These are phyloP conservation scores for Ilex aquifolium DNA, from an alignment of 257 asterid species.

Conservation along the genomic window DNA sequence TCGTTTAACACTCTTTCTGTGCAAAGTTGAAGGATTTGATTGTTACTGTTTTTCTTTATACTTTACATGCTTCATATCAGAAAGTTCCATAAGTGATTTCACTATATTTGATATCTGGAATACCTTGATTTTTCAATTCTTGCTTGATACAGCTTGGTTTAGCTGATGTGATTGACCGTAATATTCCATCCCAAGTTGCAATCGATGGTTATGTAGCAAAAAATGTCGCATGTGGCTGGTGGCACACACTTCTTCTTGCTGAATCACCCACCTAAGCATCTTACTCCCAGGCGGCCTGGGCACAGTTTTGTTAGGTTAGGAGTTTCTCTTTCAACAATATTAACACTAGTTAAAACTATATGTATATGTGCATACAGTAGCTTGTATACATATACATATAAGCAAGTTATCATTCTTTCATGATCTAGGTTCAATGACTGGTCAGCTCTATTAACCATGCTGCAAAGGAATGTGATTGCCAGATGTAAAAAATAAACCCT, in stretches of 20 bases:
- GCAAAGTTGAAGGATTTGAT: too few species aligned
- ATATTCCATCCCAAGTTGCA: slow-evolving; percentile 56
- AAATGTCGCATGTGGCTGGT: slow-evolving; percentile 95
- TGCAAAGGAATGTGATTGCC: not conserved
- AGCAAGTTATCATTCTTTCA: slow-evolving; percentile 6
- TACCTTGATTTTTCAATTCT: slow-evolving; percentile 2
- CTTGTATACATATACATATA: slow-evolving; percentile 12
- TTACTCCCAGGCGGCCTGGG: slow-evolving; percentile 7
- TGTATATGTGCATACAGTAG: slow-evolving; percentile 23
- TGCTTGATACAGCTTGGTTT: slow-evolving; percentile 62
- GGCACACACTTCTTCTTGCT: slow-evolving; percentile 92
- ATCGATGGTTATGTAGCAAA: slow-evolving; percentile 47
- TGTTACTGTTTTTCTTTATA: too few species aligned
- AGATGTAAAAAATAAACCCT: not conserved
- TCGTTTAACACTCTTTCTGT: too few species aligned
- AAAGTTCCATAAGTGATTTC: too few species aligned
- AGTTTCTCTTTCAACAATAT: slow-evolving; percentile 8
- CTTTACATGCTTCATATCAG: too few species aligned
- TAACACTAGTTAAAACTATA: slow-evolving; percentile 3
- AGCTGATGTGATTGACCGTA: slow-evolving; percentile 88
- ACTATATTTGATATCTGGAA: too few species aligned
- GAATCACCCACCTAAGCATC: slow-evolving; percentile 48
- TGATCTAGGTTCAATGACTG: not conserved
- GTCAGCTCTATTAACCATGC: not conserved
- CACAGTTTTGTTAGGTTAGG: slow-evolving; percentile 74